Base-by-base conservation (phyloP, 345 rosid species). In the Rhodamnia rubescens region DNA sequence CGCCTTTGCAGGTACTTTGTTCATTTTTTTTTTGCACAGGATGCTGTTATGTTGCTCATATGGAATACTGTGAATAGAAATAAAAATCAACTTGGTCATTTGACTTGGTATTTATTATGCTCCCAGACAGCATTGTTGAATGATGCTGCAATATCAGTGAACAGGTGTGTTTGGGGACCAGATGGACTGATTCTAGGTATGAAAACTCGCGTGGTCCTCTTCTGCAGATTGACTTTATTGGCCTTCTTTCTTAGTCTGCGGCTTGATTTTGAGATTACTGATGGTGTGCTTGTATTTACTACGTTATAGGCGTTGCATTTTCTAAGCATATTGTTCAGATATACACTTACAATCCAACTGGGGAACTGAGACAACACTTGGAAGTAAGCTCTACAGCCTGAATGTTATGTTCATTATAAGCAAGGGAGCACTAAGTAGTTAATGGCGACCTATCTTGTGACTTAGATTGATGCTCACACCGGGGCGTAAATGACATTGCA, bases 261-360 rank as follows among this genome's bases (percentile, higher is more conserved):
- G 26, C 40, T 69, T 18, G 47, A 69, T 69, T 69, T 69, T 18
- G 21, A 69, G 47, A 52, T 32, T 86, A 8, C 58, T 29, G 22
- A 36, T 24, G 47, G 52, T 5, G 47, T n/a, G 50, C 81, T 29
- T 69, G 47, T 20, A 69, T 20, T 50, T 59, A 74, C 26, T 83
- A 59, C 42, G 44, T 29, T 84, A 51, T 74, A 94, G 98, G 98
- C 82, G 94, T 94, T 87, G 98, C 98, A 75, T 94, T 88, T 89
- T 94, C 98, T 10, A 96, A 93, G 87, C 92, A 96, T 90, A 89
- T 95, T 69, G 98, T 95, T 88, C 98, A 95, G 83, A 85, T 94
- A 56, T 93, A 92, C 89, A 85, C 93, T 50, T 94, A 92, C 87
- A 90, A 93, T 90, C 47, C 80, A 36, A 69, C 22, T 69, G 47